A percentile compares a stretch with the other conserved stretches of the same genome.
phyloP scores from a whole-genome alignment of 495 filamentous ascomycete species.

The Apodospora peruviana region DNA sequence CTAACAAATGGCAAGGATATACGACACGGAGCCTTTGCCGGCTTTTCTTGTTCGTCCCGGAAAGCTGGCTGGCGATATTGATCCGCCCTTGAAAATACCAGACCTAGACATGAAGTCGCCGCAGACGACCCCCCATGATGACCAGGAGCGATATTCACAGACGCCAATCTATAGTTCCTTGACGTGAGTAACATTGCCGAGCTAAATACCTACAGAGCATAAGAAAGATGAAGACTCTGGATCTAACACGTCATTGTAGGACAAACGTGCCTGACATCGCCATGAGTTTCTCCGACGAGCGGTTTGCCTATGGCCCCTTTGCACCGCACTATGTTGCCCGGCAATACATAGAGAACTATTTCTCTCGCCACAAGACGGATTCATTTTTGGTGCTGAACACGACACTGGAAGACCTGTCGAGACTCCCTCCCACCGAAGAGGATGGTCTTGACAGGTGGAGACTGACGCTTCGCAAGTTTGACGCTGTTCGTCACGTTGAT shows the following conservation, averaged over 20 bases:
- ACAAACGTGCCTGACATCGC: slow-evolving; percentile 48
- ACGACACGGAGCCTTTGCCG: slow-evolving; percentile 32
- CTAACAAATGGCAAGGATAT: slow-evolving; percentile 32
- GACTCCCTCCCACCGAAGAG: slow-evolving; percentile 6
- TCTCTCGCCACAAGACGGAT: slow-evolving; percentile 36
- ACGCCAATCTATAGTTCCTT: slow-evolving; percentile 43
- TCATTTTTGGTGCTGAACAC: slow-evolving; percentile 37
- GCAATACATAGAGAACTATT: slow-evolving; percentile 45
- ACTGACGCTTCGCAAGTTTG: slow-evolving; percentile 39
- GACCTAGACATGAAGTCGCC: slow-evolving; percentile 23
- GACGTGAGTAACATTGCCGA: slow-evolving; percentile 28
- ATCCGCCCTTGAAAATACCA: slow-evolving; percentile 39
- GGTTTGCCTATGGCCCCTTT: slow-evolving; percentile 48
- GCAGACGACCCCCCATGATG: slow-evolving; percentile 25
- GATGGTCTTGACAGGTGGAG: slow-evolving; percentile 30
- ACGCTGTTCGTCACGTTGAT: slow-evolving; percentile 32
- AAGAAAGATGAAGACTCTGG: neutral
- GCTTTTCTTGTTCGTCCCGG: slow-evolving; percentile 29
- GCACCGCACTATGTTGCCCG: slow-evolving; percentile 42
- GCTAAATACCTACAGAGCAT: neutral
- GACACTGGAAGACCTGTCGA: slow-evolving; percentile 43
- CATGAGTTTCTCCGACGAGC: slow-evolving; percentile 44
- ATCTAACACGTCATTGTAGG: slow-evolving; percentile 14
- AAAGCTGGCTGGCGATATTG: slow-evolving; percentile 30
- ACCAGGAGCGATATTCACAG: slow-evolving; percentile 35